phyloP scores from a whole-genome alignment of 2,329 filamentous ascomycete genomes.

The Xylaria sp. region DNA sequence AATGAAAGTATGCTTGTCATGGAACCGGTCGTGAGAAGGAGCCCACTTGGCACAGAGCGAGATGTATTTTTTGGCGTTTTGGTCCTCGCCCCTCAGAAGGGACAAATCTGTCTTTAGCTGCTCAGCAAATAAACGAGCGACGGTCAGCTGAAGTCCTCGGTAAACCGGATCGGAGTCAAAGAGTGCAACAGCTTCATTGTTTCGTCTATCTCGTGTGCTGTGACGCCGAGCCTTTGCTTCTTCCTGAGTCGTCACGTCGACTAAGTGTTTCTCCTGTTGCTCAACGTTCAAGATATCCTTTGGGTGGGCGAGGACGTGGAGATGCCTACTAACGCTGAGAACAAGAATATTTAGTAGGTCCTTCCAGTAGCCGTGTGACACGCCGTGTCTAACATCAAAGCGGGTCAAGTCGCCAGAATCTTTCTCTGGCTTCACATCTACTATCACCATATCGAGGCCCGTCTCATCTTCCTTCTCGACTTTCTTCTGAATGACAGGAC shows the following conservation, averaged over 20 bases:
- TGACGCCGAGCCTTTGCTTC: slow-evolving; percentile 40
- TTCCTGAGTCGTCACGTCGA: slow-evolving; percentile 16
- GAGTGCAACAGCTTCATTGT: slow-evolving; percentile 53
- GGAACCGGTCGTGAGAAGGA: slow-evolving; percentile 63
- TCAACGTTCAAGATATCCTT: slow-evolving; percentile 53
- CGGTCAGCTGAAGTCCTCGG: slow-evolving; percentile 60
- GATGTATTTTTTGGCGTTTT: slow-evolving; percentile 55
- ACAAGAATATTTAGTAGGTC: slow-evolving; percentile 67
- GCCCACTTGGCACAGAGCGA: slow-evolving; percentile 71
- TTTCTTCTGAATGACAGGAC: slow-evolving; percentile 66
- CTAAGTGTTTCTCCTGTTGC: slow-evolving; percentile 32
- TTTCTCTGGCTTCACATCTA: slow-evolving; percentile 48
- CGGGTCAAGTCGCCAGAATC: slow-evolving; percentile 50
- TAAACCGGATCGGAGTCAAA: slow-evolving; percentile 59
- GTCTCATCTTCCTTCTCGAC: slow-evolving; percentile 50
- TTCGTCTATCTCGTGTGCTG: slow-evolving; percentile 51
- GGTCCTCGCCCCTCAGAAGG: slow-evolving; percentile 53
- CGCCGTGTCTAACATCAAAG: slow-evolving; percentile 58
- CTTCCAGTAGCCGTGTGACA: slow-evolving; percentile 71
- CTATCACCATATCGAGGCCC: slow-evolving; percentile 49
- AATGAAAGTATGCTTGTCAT: slow-evolving; percentile 68
- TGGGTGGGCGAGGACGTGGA: slow-evolving; percentile 55
- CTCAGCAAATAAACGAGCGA: slow-evolving; percentile 66
- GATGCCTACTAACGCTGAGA: slow-evolving; percentile 59
- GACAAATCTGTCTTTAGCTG: slow-evolving; percentile 61